Conservation (phyloP, 164 flowering plant genomes). For the Hamamelis virginiana region DNA sequence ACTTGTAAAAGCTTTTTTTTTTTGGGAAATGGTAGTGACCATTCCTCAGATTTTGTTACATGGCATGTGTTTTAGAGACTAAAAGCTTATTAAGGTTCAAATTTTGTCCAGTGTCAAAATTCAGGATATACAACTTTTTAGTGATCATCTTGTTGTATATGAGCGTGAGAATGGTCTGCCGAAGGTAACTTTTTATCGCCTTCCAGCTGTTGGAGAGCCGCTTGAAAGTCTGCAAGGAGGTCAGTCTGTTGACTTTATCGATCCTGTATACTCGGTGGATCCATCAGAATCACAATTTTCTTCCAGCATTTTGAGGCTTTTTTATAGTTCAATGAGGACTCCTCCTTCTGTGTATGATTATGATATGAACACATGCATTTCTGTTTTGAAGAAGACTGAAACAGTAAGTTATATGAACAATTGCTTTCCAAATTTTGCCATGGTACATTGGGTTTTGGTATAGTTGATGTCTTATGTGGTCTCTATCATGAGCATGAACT, state of each 20-base stretch:
- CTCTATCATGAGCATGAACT: neutral
- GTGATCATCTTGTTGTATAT: constrained; percentile 58
- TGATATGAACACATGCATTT: constrained; percentile 74
- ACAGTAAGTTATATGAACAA: constrained; percentile 38
- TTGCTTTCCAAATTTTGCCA: neutral
- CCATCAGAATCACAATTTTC: constrained; percentile 56
- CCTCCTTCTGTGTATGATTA: constrained; percentile 82
- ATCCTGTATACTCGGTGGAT: constrained; percentile 68
- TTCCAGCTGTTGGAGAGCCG: constrained; percentile 68
- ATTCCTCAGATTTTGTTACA: neutral
- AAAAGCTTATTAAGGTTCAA: constrained; percentile 3
- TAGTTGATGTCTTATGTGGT: neutral
- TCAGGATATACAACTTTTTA: constrained; percentile 64
- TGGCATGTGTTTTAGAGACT: neutral
- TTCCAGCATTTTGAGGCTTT: constrained; percentile 65
- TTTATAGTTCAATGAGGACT: constrained; percentile 81
- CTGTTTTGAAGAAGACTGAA: constrained; percentile 75
- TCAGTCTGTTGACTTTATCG: constrained; percentile 63
- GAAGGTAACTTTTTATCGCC: constrained; percentile 53
- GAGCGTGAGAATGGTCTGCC: constrained; percentile 82
- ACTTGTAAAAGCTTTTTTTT: neutral
- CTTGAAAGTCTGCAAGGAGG: constrained; percentile 60
- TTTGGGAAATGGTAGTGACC: neutral
- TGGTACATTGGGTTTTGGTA: neutral
- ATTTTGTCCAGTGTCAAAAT: constrained; percentile 69